Conservation (phyloP, 495 filamentous ascomycete genomes). For the Sphaerosporella brunnea region DNA sequence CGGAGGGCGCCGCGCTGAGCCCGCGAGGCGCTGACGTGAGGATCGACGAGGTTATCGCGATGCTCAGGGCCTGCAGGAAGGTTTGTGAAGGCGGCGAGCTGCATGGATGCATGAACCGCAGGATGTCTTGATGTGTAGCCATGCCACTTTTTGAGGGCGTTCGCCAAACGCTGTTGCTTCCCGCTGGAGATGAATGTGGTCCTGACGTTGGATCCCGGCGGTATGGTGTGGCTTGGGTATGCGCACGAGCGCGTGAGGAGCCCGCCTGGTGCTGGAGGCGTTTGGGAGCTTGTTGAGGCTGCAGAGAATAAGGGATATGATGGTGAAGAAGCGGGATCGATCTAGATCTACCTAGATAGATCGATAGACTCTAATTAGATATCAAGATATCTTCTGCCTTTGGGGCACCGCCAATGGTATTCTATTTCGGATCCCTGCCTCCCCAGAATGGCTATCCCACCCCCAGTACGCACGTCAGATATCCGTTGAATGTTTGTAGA, state of each 20-base stretch:
- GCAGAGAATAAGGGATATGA: too few species aligned
- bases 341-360: too few species aligned
- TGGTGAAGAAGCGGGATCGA: too few species aligned
- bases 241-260: conserved; percentile 50
- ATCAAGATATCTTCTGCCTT: too few species aligned
- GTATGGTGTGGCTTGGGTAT: conserved; percentile 65
- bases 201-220: conserved; percentile 64
- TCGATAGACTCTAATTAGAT: too few species aligned
- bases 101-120: conserved; percentile 27
- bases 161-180: conserved; percentile 76
- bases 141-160: conserved; percentile 74
- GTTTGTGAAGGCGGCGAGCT: conserved; percentile 31
- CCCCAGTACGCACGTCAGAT: too few species aligned
- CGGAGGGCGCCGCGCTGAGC: conserved; percentile 26
- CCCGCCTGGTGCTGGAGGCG: conserved; percentile 45
- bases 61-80: conserved; percentile 46
- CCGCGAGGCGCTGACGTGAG: conserved; percentile 49
- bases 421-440: too few species aligned
- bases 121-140: conserved; percentile 50
- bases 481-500: too few species aligned
- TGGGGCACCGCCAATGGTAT: too few species aligned
- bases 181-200: conserved; percentile 45
- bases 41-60: conserved; percentile 54
- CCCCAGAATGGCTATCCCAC: too few species aligned
- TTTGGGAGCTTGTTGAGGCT: too few species aligned